A percentile compares a stretch with the other conserved stretches of the same genome.
phyloP scores from a whole-genome alignment of 345 rosid genomes.

The Excoecaria cochinchinensis region DNA sequence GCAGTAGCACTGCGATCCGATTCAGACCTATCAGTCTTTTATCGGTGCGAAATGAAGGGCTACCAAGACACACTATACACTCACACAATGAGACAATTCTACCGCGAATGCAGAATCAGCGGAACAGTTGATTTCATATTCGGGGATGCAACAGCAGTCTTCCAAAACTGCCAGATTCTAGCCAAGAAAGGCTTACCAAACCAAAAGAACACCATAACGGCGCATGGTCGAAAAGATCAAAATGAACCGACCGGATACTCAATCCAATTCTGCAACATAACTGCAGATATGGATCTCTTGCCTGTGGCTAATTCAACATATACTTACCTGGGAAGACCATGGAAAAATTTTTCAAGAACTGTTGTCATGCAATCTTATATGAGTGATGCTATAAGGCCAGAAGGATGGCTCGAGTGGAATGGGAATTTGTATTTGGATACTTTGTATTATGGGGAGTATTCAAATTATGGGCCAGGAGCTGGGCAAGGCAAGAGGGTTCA shows the following conservation, averaged over 20 bases:
- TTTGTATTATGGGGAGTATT: slow-evolving; percentile 36
- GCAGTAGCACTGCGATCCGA: slow-evolving; percentile 44
- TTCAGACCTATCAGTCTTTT: slow-evolving; percentile 40
- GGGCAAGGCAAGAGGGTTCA: slow-evolving; percentile 26
- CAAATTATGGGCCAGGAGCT: slow-evolving; percentile 33
- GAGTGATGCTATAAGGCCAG: slow-evolving; percentile 26
- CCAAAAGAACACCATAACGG: slow-evolving; percentile 41
- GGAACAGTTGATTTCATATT: slow-evolving; percentile 44
- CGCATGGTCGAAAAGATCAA: slow-evolving; percentile 37
- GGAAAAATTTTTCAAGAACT: slow-evolving; percentile 40
- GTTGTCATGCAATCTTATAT: slow-evolving; percentile 34
- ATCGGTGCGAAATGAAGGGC: slow-evolving; percentile 31
- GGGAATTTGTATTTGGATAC: slow-evolving; percentile 30
- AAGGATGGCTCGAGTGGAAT: slow-evolving; percentile 43
- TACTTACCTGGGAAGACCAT: slow-evolving; percentile 39
- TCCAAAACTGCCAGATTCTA: slow-evolving; percentile 33
- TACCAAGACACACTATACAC: slow-evolving; percentile 41
- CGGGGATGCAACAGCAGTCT: slow-evolving; percentile 36
- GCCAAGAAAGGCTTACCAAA: slow-evolving; percentile 26
- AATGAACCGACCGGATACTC: slow-evolving; percentile 37
- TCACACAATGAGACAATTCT: slow-evolving; percentile 40
- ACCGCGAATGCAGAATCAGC: slow-evolving; percentile 32
- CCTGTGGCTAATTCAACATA: slow-evolving; percentile 22
- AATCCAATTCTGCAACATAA: slow-evolving; percentile 33
- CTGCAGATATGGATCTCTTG: slow-evolving; percentile 32